phyloP scores from a whole-genome alignment of 495 filamentous ascomycete species.

The Penicillium steckii region DNA sequence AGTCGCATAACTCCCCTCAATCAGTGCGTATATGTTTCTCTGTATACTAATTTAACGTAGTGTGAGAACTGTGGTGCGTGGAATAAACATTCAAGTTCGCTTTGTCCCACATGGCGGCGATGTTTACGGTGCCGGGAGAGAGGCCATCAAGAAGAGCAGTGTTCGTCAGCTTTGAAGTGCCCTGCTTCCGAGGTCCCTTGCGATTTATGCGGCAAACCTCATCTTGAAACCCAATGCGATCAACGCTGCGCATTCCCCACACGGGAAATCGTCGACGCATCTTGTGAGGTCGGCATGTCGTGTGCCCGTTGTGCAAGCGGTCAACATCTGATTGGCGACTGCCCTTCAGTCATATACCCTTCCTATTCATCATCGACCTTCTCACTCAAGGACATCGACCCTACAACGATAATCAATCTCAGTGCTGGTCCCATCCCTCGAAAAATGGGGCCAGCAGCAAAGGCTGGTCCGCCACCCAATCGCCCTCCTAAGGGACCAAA shows the following conservation, averaged over 20 bases:
- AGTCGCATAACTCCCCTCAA: too few species aligned
- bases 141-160: constrained; percentile 40
- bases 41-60: constrained; percentile 13
- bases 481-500: neutral
- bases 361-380: constrained; percentile 33
- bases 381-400: constrained; percentile 35
- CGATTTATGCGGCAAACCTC: constrained; percentile 43
- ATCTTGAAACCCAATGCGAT: constrained; percentile 46
- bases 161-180: constrained; percentile 38
- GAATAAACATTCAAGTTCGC: constrained; percentile 35
- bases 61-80: constrained; percentile 42
- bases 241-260: constrained; percentile 37
- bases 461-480: neutral
- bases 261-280: constrained; percentile 17
- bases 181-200: constrained; percentile 41
- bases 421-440: constrained; percentile 18
- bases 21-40: too few species aligned
- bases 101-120: constrained; percentile 42
- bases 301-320: constrained; percentile 48
- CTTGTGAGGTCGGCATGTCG: constrained; percentile 41
- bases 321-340: constrained; percentile 49
- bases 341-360: constrained; percentile 28
- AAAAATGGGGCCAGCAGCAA: neutral
- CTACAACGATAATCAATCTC: constrained; percentile 34
- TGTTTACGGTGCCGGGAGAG: constrained; percentile 48